phyloP scores from a whole-genome alignment of 306 rosid genomes.

The Sophora flavescens region DNA sequence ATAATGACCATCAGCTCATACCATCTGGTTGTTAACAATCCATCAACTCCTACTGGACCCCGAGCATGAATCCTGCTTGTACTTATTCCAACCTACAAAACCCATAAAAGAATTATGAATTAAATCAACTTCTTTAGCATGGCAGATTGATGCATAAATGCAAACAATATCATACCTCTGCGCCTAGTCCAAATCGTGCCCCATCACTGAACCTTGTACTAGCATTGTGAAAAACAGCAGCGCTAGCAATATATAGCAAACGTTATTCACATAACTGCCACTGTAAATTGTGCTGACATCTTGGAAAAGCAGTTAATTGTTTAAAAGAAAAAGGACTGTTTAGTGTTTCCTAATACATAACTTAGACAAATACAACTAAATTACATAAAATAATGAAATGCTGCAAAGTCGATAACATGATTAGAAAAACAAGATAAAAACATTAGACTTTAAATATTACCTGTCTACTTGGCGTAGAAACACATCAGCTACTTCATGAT shows the following conservation, averaged over 20 bases:
- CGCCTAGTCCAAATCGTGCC: conserved; percentile 96
- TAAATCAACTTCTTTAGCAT: conserved; percentile 30
- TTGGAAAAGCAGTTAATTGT: conserved; percentile 30
- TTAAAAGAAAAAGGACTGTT: not conserved
- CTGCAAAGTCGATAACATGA: conserved; percentile 10
- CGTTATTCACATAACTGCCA: conserved; percentile 17
- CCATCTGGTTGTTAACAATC: conserved; percentile 95
- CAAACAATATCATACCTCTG: conserved; percentile 72
- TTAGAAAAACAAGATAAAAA: not conserved
- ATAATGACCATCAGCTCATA: conserved; percentile 48
- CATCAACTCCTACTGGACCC: conserved; percentile 99
- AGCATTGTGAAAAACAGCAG: conserved; percentile 98
- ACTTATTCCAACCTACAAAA: conserved; percentile 90
- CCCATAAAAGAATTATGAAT: conserved; percentile 1
- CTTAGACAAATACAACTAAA: not conserved
- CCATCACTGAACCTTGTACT: conserved; percentile 97
- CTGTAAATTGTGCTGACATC: not conserved
- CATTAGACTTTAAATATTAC: conserved; percentile 42
- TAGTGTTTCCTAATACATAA: conserved; percentile 33
- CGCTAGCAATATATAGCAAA: conserved; percentile 64
- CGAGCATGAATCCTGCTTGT: conserved; percentile 98
- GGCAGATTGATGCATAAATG: not conserved
- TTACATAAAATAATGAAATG: conserved; percentile 26
- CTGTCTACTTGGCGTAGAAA: conserved; percentile 93
- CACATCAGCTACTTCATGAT: conserved; percentile 68